Conservation (phyloP, 345 rosid species). For the Erucastrum elatum region DNA sequence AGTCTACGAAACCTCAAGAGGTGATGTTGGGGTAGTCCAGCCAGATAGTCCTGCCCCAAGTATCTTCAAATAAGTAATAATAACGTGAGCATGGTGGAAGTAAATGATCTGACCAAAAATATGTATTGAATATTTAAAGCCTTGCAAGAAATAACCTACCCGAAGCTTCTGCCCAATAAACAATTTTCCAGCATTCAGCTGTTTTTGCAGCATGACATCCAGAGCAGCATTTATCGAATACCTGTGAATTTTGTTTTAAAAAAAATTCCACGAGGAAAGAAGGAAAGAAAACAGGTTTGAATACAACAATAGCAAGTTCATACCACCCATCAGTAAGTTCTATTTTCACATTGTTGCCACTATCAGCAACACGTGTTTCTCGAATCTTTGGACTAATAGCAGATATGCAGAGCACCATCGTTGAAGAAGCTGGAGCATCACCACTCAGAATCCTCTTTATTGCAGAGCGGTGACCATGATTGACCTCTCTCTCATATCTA, state of each 20-base stretch:
- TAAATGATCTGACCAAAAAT: slow-evolving; percentile 15
- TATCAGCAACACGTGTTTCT: slow-evolving; percentile 42
- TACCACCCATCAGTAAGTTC: slow-evolving; percentile 98
- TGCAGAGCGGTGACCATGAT: slow-evolving; percentile 86
- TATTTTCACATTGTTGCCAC: slow-evolving; percentile 50
- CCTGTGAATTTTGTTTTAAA: slow-evolving; percentile 46
- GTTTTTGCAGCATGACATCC: slow-evolving; percentile 62
- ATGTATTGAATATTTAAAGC: not conserved
- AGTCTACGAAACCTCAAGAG: slow-evolving; percentile 64
- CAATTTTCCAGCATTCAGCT: slow-evolving; percentile 65
- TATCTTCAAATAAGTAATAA: slow-evolving; percentile 54
- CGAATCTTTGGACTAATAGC: slow-evolving; percentile 44
- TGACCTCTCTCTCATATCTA: slow-evolving; percentile 94
- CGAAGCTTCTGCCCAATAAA: slow-evolving; percentile 92
- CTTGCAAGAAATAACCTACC: slow-evolving; percentile 44
- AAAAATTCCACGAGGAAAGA: slow-evolving; percentile 16
- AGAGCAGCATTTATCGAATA: slow-evolving; percentile 71
- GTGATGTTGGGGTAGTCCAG: slow-evolving; percentile 84
- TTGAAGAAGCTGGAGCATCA: slow-evolving; percentile 68
- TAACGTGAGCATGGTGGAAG: slow-evolving; percentile 30
- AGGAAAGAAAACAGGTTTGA: slow-evolving; percentile 6
- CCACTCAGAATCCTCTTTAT: slow-evolving; percentile 88
- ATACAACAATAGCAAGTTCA: slow-evolving; percentile 30
- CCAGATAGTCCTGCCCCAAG: slow-evolving; percentile 85
- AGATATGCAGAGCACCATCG: slow-evolving; percentile 81